These are phyloP conservation scores for Ceratobasidium sp. DNA, from an alignment of 1,284 basidiomycete genomes.

Conservation along the genomic window DNA sequence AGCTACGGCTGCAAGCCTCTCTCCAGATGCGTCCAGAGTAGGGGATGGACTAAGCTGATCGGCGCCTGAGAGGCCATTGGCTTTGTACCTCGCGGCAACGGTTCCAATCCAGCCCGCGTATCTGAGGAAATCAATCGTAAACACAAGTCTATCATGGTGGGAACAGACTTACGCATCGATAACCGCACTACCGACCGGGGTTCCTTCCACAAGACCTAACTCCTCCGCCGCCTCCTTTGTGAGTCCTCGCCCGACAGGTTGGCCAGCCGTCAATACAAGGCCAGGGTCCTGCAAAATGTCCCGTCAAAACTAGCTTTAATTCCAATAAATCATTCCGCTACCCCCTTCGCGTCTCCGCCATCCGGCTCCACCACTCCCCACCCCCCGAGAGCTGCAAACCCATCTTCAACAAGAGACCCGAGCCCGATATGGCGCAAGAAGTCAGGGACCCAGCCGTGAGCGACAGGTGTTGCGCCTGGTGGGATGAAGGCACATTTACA, in stretches of 20 bases:
- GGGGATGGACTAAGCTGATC: constrained; percentile 62
- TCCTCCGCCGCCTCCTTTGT: constrained; percentile 83
- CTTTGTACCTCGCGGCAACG: constrained; percentile 80
- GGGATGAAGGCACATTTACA: constrained; percentile 99
- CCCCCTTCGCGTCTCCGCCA: not conserved
- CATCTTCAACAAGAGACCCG: constrained; percentile 70
- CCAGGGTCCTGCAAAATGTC: constrained; percentile 46
- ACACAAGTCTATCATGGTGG: not conserved
- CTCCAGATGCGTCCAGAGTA: constrained; percentile 76
- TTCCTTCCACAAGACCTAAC: constrained; percentile 88
- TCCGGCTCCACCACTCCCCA: constrained; percentile 48
- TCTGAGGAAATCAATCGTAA: constrained; percentile 55
- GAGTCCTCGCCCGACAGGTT: constrained; percentile 89
- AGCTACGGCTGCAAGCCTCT: constrained; percentile 91
- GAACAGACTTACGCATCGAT: constrained; percentile 85
- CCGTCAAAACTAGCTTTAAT: not conserved
- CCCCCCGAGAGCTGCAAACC: constrained; percentile 83
- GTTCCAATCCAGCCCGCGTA: constrained; percentile 99
- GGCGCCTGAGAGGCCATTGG: constrained; percentile 53
- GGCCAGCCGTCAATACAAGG: constrained; percentile 86
- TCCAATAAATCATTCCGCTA: not conserved
- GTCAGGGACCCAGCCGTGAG: constrained; percentile 83
- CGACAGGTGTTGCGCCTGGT: constrained; percentile 58
- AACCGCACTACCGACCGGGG: constrained; percentile 91
- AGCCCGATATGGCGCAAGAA: constrained; percentile 90